These are phyloP conservation scores for Arabis hirsuta DNA, from an alignment of 345 rosid species.

Conservation along the genomic window DNA sequence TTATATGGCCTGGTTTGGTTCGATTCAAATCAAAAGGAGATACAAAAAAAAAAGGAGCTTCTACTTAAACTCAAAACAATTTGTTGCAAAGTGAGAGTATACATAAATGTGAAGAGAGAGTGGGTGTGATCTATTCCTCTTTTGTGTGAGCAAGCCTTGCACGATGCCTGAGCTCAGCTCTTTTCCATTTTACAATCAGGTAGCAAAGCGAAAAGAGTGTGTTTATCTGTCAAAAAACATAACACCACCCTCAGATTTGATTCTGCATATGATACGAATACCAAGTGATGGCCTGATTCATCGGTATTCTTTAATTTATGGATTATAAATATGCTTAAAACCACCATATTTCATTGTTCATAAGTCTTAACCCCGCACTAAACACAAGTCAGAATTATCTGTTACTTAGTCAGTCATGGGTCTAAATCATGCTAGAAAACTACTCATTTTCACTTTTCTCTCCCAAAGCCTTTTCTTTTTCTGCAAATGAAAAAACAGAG, in stretches of 20 bases:
- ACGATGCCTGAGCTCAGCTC: conserved; percentile 91
- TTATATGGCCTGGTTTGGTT: not conserved
- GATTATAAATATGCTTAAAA: not conserved
- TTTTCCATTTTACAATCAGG: conserved; percentile 89
- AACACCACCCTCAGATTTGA: conserved; percentile 4
- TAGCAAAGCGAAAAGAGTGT: conserved; percentile 79
- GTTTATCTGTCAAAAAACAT: conserved; percentile 63
- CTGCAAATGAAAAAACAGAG: not conserved
- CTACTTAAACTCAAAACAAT: conserved; percentile 13
- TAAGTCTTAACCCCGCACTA: not conserved
- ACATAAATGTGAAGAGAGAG: conserved; percentile 12
- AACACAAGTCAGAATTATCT: not conserved
- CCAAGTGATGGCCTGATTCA: too few relatives aligned
- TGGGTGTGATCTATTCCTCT: conserved; percentile 59
- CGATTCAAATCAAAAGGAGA: not conserved
- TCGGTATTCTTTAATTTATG: not conserved
- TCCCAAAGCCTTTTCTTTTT: not conserved
- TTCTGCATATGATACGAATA: too few relatives aligned
- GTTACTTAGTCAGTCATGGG: not conserved
- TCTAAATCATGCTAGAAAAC: not conserved
- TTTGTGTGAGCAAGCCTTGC: conserved; percentile 74
- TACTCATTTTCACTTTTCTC: not conserved
- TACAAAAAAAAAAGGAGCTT: conserved; percentile 5
- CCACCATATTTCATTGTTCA: not conserved
- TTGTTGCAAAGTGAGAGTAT: conserved; percentile 13